phyloP scores from a whole-genome alignment of 2,329 filamentous ascomycete genomes.

The Colletotrichum siamense region DNA sequence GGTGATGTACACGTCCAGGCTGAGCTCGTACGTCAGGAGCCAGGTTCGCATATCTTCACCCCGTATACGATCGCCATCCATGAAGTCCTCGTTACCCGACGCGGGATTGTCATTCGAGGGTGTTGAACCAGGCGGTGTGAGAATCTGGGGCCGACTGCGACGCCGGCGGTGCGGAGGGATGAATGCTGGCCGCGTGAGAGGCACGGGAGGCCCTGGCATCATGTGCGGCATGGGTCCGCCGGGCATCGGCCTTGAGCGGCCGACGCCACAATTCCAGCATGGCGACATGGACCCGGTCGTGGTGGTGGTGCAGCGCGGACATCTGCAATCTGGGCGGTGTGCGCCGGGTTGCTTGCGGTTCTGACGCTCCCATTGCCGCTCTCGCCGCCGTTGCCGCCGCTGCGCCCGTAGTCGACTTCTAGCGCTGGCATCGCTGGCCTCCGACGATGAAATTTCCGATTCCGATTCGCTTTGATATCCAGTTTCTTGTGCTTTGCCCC shows the following conservation, averaged over 20 bases:
- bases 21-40: constrained; percentile 51
- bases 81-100: constrained; percentile 20
- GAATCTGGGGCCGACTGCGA: constrained; percentile 10
- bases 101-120: constrained; percentile 11
- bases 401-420: constrained; percentile 37
- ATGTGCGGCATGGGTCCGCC: constrained; percentile 25
- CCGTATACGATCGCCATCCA: constrained; percentile 39
- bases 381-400: constrained; percentile 37
- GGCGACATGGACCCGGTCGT: constrained; percentile 32
- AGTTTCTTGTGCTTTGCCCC: constrained; percentile 45
- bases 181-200: constrained; percentile 5
- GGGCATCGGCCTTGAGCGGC: constrained; percentile 33
- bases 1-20: constrained; percentile 54
- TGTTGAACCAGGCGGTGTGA: constrained; percentile 18
- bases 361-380: constrained; percentile 40
- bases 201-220: not conserved
- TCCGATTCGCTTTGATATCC: constrained; percentile 37
- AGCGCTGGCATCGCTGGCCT: constrained; percentile 40
- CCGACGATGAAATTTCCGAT: constrained; percentile 35
- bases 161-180: constrained; percentile 18
- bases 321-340: constrained; percentile 50
- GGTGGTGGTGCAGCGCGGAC: constrained; percentile 41
- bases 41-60: constrained; percentile 52
- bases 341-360: constrained; percentile 48
- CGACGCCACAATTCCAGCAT: constrained; percentile 47